These are phyloP conservation scores for Lasiosphaeriaceae sp. DNA, from an alignment of 495 filamentous ascomycete genomes.

Conservation along the genomic window DNA sequence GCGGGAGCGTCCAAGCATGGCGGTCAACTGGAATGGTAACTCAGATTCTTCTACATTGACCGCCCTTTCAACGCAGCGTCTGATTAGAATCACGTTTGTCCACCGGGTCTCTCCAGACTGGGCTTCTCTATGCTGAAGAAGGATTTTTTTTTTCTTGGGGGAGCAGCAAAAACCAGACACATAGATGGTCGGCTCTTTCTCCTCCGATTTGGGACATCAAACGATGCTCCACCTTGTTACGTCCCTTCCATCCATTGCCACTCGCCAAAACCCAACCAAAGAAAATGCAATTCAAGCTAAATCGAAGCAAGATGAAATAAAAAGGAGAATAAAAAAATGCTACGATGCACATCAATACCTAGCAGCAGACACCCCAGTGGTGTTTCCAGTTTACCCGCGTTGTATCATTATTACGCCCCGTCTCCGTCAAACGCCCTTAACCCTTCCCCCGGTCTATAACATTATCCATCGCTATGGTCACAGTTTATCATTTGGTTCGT, in stretches of 20 bases:
- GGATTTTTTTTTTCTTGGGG: neutral
- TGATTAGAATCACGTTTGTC: neutral
- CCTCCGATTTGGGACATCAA: neutral
- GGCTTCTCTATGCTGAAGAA: neutral
- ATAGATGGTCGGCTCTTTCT: neutral
- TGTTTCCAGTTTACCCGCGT: neutral
- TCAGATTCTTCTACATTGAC: neutral
- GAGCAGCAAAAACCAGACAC: too few relatives aligned
- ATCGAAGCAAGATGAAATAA: neutral
- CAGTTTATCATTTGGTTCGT: conserved; percentile 20
- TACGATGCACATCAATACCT: neutral
- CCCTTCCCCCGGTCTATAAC: conserved; percentile 11
- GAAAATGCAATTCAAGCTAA: neutral
- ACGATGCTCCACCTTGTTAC: neutral
- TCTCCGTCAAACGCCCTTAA: conserved; percentile 22
- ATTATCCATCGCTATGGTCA: conserved; percentile 18
- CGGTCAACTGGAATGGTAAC: too few relatives aligned
- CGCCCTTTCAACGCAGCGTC: neutral
- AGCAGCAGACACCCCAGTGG: neutral
- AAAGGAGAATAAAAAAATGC: neutral
- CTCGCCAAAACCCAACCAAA: neutral
- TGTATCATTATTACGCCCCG: conserved; percentile 12
- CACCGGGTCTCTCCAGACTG: neutral
- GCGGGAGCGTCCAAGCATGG: too few relatives aligned
- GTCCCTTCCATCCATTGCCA: neutral